Evolutionary conservation across 1,284 basidiomycete species (phyloP).

Genomic region (Coriolopsis trogii): DNA sequence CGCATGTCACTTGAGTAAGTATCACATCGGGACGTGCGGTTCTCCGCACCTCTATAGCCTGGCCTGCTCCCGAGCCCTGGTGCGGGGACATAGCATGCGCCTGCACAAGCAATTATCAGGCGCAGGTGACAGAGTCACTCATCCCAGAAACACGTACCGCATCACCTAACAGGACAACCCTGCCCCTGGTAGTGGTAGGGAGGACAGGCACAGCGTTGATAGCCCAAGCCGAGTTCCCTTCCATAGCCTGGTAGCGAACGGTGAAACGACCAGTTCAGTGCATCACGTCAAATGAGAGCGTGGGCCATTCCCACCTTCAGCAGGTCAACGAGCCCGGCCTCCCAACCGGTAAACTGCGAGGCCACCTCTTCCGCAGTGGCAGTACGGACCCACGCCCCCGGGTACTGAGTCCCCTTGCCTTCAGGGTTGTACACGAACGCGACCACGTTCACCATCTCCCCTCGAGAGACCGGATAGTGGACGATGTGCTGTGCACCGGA

Average conservation of each 20-base stretch:
- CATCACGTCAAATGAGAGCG: not conserved
- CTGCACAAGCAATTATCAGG: constrained; percentile 26
- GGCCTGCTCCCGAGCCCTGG: constrained; percentile 43
- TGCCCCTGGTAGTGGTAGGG: constrained; percentile 27
- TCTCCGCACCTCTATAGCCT: constrained; percentile 39
- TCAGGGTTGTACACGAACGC: constrained; percentile 23
- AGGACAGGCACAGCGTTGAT: constrained; percentile 33
- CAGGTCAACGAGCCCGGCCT: constrained; percentile 30
- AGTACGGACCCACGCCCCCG: constrained; percentile 29
- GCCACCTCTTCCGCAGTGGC: constrained; percentile 25
- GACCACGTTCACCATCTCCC: constrained; percentile 27
- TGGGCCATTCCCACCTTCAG: too few species aligned
- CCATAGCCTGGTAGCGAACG: constrained; percentile 27
- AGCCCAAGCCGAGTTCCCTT: constrained; percentile 36
- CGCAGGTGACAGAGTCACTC: too few species aligned
- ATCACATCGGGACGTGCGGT: not conserved
- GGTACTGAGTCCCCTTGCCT: constrained; percentile 27
- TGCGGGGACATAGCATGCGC: constrained; percentile 46
- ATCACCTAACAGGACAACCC: constrained; percentile 40
- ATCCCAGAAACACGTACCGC: too few species aligned
- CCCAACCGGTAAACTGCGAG: constrained; percentile 28
- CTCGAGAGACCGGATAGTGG: constrained; percentile 16
- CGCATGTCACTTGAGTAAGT: not conserved
- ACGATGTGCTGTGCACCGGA: constrained; percentile 9
- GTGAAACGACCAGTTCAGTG: not conserved